Conservation (phyloP, 192 early-diverging fungal species). For the Linnemannia zychae region DNA sequence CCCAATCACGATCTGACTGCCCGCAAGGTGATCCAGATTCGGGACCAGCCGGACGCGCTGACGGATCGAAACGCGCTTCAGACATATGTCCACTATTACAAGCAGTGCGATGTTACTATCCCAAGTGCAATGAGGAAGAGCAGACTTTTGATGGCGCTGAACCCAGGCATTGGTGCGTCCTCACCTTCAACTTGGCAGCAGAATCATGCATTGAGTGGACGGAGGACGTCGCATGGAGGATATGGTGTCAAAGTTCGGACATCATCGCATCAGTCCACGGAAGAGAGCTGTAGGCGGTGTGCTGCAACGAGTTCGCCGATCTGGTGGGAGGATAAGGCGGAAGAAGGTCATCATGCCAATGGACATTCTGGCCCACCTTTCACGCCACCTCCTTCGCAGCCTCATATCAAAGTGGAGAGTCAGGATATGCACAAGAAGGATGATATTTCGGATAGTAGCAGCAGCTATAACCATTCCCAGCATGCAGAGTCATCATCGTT, state of each 20-base stretch:
- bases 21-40: constrained; percentile 47
- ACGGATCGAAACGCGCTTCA: constrained; percentile 44
- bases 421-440: constrained; percentile 4
- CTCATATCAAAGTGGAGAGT: constrained; percentile 29
- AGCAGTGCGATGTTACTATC: constrained; percentile 45
- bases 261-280: neutral
- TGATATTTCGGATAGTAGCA: too few species aligned
- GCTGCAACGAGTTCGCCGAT: constrained; percentile 53
- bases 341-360: neutral
- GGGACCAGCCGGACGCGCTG: constrained; percentile 38
- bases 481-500: neutral
- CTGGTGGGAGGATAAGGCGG: constrained; percentile 53
- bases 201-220: neutral
- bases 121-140: constrained; percentile 63
- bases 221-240: constrained; percentile 21
- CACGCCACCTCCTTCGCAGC: constrained; percentile 11
- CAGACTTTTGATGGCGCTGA: constrained; percentile 39
- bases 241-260: constrained; percentile 25
- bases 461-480: neutral
- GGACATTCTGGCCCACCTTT: neutral
- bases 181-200: constrained; percentile 6
- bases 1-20: constrained; percentile 57
- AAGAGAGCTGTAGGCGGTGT: constrained; percentile 42
- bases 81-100: constrained; percentile 61
- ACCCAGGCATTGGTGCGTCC: constrained; percentile 27